These are phyloP conservation scores for Alternaria atra DNA, from an alignment of 2,329 filamentous ascomycete species.

Conservation along the genomic window DNA sequence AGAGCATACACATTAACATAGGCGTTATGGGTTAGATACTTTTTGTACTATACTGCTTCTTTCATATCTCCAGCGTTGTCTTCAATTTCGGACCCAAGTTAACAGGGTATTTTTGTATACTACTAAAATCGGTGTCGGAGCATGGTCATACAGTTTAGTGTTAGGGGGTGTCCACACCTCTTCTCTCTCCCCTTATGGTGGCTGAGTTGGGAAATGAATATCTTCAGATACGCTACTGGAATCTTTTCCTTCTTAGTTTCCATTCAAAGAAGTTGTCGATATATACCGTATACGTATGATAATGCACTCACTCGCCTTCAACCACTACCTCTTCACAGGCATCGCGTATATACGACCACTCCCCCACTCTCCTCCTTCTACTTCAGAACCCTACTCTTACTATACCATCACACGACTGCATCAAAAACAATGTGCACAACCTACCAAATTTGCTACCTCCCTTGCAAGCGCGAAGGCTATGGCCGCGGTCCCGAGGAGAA, in stretches of 20 bases:
- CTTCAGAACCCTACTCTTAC: background rate
- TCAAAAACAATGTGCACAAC: background rate
- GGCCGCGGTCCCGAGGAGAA: background rate
- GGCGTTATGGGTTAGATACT: background rate
- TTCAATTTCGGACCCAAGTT: conserved; percentile 1
- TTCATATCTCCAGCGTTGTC: conserved; percentile 3
- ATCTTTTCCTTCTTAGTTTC: background rate
- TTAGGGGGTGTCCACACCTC: background rate
- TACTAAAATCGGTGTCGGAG: conserved; percentile 13
- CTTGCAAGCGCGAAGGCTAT: background rate
- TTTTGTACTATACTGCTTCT: background rate
- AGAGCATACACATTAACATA: background rate
- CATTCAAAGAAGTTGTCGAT: background rate
- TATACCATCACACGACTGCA: background rate
- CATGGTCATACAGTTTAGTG: background rate
- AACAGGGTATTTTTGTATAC: conserved; percentile 8
- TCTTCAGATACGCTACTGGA: background rate
- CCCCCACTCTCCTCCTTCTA: background rate
- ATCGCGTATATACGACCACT: background rate
- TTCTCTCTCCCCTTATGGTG: background rate
- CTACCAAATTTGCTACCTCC: background rate
- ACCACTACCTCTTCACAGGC: background rate
- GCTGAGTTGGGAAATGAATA: background rate
- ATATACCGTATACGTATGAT: background rate
- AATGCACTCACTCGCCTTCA: background rate